These are phyloP conservation scores for Amesomyces nigricolor DNA, from an alignment of 2,329 filamentous ascomycete species.

Conservation along the genomic window DNA sequence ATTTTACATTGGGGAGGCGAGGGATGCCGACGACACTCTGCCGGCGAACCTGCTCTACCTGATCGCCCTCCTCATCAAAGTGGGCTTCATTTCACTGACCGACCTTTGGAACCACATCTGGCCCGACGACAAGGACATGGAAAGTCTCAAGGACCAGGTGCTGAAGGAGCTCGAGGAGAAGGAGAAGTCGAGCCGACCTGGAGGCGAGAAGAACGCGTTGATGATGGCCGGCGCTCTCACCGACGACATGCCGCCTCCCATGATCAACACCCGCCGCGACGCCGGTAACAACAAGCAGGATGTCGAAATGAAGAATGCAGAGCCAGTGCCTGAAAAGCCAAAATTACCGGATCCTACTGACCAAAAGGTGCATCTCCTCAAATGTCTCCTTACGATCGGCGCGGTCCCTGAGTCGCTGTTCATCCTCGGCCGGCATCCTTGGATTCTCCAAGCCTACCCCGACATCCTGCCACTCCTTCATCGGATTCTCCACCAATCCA, in stretches of 20 bases:
- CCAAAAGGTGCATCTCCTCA: constrained; percentile 81
- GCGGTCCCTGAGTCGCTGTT: constrained; percentile 90
- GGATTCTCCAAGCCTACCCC: constrained; percentile 79
- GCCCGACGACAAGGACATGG: constrained; percentile 79
- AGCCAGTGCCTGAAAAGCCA: constrained; percentile 42
- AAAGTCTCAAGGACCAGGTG: constrained; percentile 61
- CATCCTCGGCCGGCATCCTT: constrained; percentile 80
- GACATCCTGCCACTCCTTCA: constrained; percentile 76
- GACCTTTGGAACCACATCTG: constrained; percentile 92
- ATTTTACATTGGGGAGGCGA: constrained; percentile 80
- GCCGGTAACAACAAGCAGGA: constrained; percentile 45
- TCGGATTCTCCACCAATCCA: constrained; percentile 75
- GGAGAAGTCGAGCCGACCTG: constrained; percentile 64
- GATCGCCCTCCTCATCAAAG: constrained; percentile 87
- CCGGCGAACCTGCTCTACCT: constrained; percentile 92
- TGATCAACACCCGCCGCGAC: constrained; percentile 46
- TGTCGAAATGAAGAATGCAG: constrained; percentile 45
- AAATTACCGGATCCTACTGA: constrained; percentile 68
- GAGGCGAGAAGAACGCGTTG: constrained; percentile 73
- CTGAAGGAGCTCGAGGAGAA: constrained; percentile 72
- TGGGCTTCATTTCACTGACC: constrained; percentile 87
- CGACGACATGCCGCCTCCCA: constrained; percentile 64
- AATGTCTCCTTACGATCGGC: constrained; percentile 81
- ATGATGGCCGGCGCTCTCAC: constrained; percentile 79
- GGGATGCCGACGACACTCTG: constrained; percentile 68